Percentiles rank a stretch among this genome's conserved stretches.
Evolutionary conservation across 495 filamentous ascomycete genomes (phyloP).

Genomic region (Tricharina praecox): DNA sequence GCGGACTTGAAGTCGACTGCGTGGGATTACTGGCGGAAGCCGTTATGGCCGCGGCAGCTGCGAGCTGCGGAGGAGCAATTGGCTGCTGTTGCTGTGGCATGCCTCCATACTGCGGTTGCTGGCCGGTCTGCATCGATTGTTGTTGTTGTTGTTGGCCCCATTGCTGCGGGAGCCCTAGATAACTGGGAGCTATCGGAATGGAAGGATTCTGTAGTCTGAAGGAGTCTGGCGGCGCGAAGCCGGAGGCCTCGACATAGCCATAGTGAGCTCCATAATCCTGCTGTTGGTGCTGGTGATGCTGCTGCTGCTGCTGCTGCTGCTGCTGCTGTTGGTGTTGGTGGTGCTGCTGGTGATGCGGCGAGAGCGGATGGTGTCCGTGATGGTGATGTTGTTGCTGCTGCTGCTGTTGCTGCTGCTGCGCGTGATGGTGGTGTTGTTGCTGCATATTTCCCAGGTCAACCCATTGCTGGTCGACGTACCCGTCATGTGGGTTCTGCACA

Average conservation of each 20-base stretch:
- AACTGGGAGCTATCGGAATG: constrained; percentile 22
- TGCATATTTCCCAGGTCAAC: constrained; percentile 34
- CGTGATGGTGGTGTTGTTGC: constrained; percentile 21
- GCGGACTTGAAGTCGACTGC: constrained; percentile 42
- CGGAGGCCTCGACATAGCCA: constrained; percentile 24
- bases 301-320: constrained; percentile 20
- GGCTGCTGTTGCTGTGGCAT: constrained; percentile 29
- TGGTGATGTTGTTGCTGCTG: constrained; percentile 27
- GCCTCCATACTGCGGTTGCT: not conserved
- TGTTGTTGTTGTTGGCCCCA: too few relatives aligned
- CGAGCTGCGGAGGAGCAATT: constrained; percentile 38
- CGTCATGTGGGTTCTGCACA: constrained; percentile 29
- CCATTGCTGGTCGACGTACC: constrained; percentile 38
- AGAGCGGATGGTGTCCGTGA: constrained; percentile 20
- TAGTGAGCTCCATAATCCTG: constrained; percentile 33
- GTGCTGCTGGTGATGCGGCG: constrained; percentile 38
- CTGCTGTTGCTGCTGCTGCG: constrained; percentile 19
- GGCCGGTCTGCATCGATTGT: too few relatives aligned
- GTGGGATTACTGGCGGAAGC: constrained; percentile 30
- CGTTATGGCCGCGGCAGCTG: constrained; percentile 35
- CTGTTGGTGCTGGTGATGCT: constrained; percentile 38
- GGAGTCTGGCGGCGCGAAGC: constrained; percentile 16
- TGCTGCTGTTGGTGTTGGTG: constrained; percentile 29
- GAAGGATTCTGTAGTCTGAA: constrained; percentile 23
- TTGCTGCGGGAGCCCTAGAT: constrained; percentile 20